Base-by-base conservation (phyloP, 2,329 filamentous ascomycete genomes). In the Apiospora kogelbergensis region DNA sequence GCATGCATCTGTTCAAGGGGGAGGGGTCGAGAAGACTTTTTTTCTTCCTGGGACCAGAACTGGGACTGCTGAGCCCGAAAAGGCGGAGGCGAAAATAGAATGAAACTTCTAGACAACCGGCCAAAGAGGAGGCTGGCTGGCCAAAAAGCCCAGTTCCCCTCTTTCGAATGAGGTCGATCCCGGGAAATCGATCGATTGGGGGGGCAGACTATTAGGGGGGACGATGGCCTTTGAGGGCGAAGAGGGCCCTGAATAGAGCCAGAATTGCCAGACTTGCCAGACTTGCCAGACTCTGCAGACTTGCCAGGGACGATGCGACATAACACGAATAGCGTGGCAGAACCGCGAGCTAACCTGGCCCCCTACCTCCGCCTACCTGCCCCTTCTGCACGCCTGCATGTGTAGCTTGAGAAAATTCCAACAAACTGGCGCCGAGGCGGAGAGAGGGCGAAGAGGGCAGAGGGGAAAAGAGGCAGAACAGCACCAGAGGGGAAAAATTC, bases 341-440 rank as follows among this genome's bases (percentile, higher is more conserved):
- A 57, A 33, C 30, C 26, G 17, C 33, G 48, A 57, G 48, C 48
- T 57, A 57, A 26, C 48, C 48, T 10, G 6, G 26, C 48, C 22
- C 44, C 44, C 7, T 4, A 33, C 33, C 33, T 33, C 33, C 44
- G 2, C 20, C 44, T 22, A n/a, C 6, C 44, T 46, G 5, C 44
- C 46, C 46, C 17, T 60, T 60, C 30, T 60, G 30, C 30, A 60
- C 26, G 53, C 53, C 53, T 60, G 53, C 53, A 60, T 60, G 53
- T 11, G 53, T 60, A 60, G 53, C 53, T 22, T 17, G 53, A 60
- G 53, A 60, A 37, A 60, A 37, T 60, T 37, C 30, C 26, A 37
- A 60, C 53, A 13, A 37, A 37, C 37, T 60, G 20, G 53, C 53
- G 53, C 53, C 30, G 30, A 57, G 53, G 26, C 30, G 53, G 53